These are phyloP conservation scores for Xylariaceae sp. DNA, from an alignment of 2,329 filamentous ascomycete genomes.

Conservation along the genomic window DNA sequence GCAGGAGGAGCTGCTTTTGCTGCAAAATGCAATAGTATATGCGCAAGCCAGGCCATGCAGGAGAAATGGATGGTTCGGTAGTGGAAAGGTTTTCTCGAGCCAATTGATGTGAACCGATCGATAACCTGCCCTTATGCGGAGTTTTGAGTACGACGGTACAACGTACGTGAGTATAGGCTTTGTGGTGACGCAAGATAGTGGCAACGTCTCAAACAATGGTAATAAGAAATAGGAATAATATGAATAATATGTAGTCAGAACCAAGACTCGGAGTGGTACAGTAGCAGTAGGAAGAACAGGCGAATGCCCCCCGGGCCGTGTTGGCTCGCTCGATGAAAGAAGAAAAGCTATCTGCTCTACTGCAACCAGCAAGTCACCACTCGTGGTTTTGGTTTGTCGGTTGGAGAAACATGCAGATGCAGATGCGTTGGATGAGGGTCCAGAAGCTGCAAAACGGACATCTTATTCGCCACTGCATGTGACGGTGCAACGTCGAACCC, in stretches of 20 bases:
- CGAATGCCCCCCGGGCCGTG: slow-evolving; percentile 2
- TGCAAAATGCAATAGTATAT: slow-evolving; percentile 16
- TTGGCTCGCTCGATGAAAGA: not conserved
- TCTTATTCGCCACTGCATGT: slow-evolving; percentile 21
- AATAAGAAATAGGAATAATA: too few relatives aligned
- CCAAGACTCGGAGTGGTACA: not conserved
- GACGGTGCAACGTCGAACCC: slow-evolving; percentile 23
- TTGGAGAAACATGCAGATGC: slow-evolving; percentile 20
- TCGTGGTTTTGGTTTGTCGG: slow-evolving; percentile 10
- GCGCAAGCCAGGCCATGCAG: slow-evolving; percentile 25
- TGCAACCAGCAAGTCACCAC: not conserved
- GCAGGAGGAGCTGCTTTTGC: slow-evolving; percentile 16
- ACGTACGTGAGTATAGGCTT: not conserved
- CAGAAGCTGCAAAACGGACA: slow-evolving; percentile 7
- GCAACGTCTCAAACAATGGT: not conserved
- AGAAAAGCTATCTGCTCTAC: too few relatives aligned
- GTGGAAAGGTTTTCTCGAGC: slow-evolving; percentile 5
- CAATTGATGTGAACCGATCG: slow-evolving; percentile 21
- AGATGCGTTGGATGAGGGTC: slow-evolving; percentile 13
- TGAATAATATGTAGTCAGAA: not conserved
- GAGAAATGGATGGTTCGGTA: slow-evolving; percentile 7
- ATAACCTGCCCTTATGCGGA: slow-evolving; percentile 1
- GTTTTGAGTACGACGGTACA: not conserved
- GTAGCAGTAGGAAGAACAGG: slow-evolving; percentile 6
- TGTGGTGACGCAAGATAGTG: not conserved